phyloP scores from a whole-genome alignment of 108 stramenopile species.

The Nannochloropsis salina region DNA sequence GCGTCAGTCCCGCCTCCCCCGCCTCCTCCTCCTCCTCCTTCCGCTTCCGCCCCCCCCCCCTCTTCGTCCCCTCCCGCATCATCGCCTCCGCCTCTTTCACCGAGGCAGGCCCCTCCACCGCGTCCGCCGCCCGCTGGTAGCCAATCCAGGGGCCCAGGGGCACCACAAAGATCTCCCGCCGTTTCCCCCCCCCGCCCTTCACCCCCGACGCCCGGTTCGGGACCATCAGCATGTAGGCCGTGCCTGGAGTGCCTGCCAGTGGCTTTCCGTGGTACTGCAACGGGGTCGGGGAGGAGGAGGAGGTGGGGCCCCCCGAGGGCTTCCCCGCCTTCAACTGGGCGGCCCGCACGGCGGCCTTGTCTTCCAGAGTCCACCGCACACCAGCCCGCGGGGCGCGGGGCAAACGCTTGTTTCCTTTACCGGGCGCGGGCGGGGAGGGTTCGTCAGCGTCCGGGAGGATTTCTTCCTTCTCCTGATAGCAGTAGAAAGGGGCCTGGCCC shows the following conservation, averaged over 20 bases:
- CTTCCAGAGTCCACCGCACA: neutral
- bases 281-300: no score
- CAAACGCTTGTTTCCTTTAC: neutral
- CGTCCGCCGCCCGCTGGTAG: neutral
- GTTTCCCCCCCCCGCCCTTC: neutral
- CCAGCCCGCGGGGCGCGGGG: neutral
- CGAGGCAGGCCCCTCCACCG: neutral
- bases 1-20: conserved; percentile 15
- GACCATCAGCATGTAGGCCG: neutral
- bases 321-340: no score
- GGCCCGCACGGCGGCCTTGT: neutral
- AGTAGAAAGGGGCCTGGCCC: conserved; percentile 7
- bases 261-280: conserved; percentile 12
- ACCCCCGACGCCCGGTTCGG: neutral
- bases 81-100: conserved; percentile 17
- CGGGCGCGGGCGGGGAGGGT: neutral
- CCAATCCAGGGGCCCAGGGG: neutral
- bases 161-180: neutral
- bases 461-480: conserved; percentile 20
- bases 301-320: no score
- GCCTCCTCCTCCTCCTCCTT: neutral
- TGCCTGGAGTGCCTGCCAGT: neutral
- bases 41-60: neutral
- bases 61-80: neutral
- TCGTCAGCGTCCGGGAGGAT: conserved; percentile 14